Evolutionary conservation across 2,329 filamentous ascomycete species (phyloP).

Genomic region (Neopestalotiopsis sp.): DNA sequence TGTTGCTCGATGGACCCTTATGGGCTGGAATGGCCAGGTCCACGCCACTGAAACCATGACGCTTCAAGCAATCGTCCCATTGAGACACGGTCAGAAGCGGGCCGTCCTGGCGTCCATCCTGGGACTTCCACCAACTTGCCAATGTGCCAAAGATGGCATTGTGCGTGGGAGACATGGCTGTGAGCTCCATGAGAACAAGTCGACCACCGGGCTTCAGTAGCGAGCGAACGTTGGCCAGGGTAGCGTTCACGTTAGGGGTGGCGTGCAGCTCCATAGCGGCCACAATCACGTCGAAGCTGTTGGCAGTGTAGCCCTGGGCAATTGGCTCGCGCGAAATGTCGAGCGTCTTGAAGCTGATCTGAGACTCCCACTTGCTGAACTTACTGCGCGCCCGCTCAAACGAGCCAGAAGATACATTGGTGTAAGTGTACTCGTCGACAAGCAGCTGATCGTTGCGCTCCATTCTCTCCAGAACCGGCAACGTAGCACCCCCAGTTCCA

Average conservation of each 20-base stretch:
- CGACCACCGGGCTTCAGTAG: conserved; percentile 30
- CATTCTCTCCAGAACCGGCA: conserved; percentile 19
- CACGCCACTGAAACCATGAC: conserved; percentile 20
- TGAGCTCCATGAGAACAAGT: conserved; percentile 23
- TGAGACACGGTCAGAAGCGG: conserved; percentile 18
- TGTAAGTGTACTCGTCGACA: conserved; percentile 18
- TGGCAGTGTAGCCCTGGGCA: conserved; percentile 19
- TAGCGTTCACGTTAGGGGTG: conserved; percentile 24
- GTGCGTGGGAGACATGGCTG: conserved; percentile 17
- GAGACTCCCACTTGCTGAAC: neutral
- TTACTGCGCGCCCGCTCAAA: conserved; percentile 21
- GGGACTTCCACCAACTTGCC: conserved; percentile 23
- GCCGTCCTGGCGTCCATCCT: conserved; percentile 18
- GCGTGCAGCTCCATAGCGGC: conserved; percentile 26
- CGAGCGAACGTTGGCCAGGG: conserved; percentile 26
- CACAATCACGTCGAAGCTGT: conserved; percentile 24
- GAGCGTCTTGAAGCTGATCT: conserved; percentile 19
- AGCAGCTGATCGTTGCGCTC: conserved; percentile 17
- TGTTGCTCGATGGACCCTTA: conserved; percentile 16
- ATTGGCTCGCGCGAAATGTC: conserved; percentile 23
- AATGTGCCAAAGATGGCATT: conserved; percentile 19
- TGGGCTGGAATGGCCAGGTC: conserved; percentile 23
- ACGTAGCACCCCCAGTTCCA: conserved; percentile 31
- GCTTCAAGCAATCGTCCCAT: conserved; percentile 19
- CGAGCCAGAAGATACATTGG: neutral